Evolutionary conservation across 2,329 filamentous ascomycete genomes (phyloP).

Genomic region (Verticillium isaacii): DNA sequence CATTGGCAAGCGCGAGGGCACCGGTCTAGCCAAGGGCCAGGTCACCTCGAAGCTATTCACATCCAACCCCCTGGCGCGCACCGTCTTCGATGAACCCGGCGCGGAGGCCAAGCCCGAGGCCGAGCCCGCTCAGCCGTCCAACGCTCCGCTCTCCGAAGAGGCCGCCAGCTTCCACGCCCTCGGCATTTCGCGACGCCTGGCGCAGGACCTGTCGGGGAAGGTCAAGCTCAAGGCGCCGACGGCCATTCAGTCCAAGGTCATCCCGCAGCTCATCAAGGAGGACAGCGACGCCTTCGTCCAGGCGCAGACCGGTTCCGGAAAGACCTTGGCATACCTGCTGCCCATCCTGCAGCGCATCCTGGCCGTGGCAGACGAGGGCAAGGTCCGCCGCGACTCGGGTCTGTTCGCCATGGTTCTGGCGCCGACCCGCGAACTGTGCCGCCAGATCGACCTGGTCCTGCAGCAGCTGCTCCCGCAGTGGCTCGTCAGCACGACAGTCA

Average conservation of each 20-base stretch:
- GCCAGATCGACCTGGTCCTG: slow-evolving; percentile 85
- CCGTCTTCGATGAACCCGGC: slow-evolving; percentile 47
- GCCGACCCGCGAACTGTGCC: slow-evolving; percentile 88
- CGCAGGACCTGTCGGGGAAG: slow-evolving; percentile 78
- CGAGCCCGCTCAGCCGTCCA: slow-evolving; percentile 69
- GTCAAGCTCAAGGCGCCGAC: slow-evolving; percentile 87
- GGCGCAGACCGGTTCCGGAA: slow-evolving; percentile 94
- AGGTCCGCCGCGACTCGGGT: slow-evolving; percentile 77
- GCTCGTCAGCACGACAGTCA: slow-evolving; percentile 86
- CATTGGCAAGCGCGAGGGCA: slow-evolving; percentile 14
- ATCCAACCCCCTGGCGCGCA: slow-evolving; percentile 74
- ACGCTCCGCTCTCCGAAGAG: slow-evolving; percentile 82
- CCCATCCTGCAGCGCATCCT: slow-evolving; percentile 88
- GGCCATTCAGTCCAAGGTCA: slow-evolving; percentile 86
- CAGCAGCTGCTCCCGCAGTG: slow-evolving; percentile 85
- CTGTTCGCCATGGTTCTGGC: slow-evolving; percentile 92
- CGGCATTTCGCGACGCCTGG: slow-evolving; percentile 74
- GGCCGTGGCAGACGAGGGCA: slow-evolving; percentile 54
- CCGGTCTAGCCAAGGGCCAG: slow-evolving; percentile 43
- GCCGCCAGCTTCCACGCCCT: slow-evolving; percentile 82
- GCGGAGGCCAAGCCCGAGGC: slow-evolving; percentile 31
- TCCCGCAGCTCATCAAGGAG: slow-evolving; percentile 72
- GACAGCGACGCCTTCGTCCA: slow-evolving; percentile 93
- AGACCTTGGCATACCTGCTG: slow-evolving; percentile 92
- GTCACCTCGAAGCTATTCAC: slow-evolving; percentile 91